Percentiles rank a stretch among this genome's conserved stretches.
Evolutionary conservation across 345 rosid species (phyloP).

Genomic region (Bretschneidera sinensis): DNA sequence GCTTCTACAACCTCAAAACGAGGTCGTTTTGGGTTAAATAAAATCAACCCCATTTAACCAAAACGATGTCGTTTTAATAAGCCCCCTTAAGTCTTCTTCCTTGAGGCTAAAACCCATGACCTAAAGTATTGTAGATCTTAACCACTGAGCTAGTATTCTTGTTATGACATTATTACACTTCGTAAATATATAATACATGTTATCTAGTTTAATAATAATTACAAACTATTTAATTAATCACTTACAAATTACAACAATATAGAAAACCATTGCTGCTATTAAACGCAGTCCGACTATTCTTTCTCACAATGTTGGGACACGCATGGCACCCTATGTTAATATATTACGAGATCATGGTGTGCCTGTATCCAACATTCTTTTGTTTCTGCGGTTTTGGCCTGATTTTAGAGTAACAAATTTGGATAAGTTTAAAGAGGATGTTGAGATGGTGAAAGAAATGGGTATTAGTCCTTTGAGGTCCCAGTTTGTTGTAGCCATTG

Average conservation of each 20-base stretch:
- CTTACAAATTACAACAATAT: too few relatives aligned
- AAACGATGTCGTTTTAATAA: too few relatives aligned
- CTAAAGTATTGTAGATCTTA: too few relatives aligned
- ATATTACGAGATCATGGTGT: constrained; percentile 18
- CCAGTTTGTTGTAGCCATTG: constrained; percentile 10
- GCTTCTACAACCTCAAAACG: too few relatives aligned
- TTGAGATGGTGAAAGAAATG: constrained; percentile 20
- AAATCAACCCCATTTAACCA: too few relatives aligned
- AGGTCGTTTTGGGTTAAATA: too few relatives aligned
- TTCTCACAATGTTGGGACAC: not conserved
- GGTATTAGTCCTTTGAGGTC: constrained; percentile 15
- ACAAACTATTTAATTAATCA: too few relatives aligned
- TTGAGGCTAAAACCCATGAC: too few relatives aligned
- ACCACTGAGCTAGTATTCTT: too few relatives aligned
- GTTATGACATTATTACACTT: too few relatives aligned
- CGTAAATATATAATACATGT: too few relatives aligned
- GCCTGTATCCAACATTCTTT: constrained; percentile 8
- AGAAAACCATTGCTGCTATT: not conserved
- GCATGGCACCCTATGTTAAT: not conserved
- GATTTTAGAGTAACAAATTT: not conserved
- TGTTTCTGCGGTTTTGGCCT: not conserved
- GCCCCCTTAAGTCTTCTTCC: too few relatives aligned
- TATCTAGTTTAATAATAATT: not conserved
- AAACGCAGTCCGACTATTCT: constrained; percentile 7
- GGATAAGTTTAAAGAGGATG: constrained; percentile 2